Percentiles rank a stretch among this genome's conserved stretches.
Conservation (phyloP, 306 rosid genomes). For the Prunus fruticosa region DNA sequence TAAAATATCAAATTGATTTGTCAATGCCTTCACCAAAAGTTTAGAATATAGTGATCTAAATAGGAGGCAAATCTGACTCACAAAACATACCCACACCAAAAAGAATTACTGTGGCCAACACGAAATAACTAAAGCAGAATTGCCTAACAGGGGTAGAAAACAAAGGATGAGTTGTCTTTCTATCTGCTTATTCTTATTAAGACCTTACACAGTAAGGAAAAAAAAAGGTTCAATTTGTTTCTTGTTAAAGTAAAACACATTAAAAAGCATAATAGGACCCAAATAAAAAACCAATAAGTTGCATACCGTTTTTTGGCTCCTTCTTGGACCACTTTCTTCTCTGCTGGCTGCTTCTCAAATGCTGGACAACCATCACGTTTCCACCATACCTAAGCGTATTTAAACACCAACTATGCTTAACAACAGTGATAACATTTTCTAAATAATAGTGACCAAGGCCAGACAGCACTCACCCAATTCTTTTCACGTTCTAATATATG, state of each 20-base stretch:
- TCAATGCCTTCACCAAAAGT: neutral
- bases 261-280: neutral
- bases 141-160: slow-evolving; percentile 2
- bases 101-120: neutral
- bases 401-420: slow-evolving; percentile 3
- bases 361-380: slow-evolving; percentile 96
- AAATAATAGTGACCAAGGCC: slow-evolving; percentile 7
- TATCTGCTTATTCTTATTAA: neutral
- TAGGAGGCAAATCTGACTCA: neutral
- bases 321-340: slow-evolving; percentile 67
- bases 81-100: neutral
- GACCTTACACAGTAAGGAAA: neutral
- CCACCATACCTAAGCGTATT: slow-evolving; percentile 84
- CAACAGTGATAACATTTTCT: neutral
- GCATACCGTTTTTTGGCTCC: slow-evolving; percentile 81
- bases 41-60: neutral
- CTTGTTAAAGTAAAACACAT: neutral
- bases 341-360: slow-evolving; percentile 77
- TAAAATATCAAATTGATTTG: neutral
- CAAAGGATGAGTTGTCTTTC: neutral
- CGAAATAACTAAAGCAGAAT: neutral
- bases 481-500: slow-evolving; percentile 90
- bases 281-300: slow-evolving; percentile 6
- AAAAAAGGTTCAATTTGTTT: too few relatives aligned
- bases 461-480: slow-evolving; percentile 73